Evolutionary conservation across 1,284 basidiomycete genomes (phyloP).

Genomic region (Cutaneotrichosporon sp.): DNA sequence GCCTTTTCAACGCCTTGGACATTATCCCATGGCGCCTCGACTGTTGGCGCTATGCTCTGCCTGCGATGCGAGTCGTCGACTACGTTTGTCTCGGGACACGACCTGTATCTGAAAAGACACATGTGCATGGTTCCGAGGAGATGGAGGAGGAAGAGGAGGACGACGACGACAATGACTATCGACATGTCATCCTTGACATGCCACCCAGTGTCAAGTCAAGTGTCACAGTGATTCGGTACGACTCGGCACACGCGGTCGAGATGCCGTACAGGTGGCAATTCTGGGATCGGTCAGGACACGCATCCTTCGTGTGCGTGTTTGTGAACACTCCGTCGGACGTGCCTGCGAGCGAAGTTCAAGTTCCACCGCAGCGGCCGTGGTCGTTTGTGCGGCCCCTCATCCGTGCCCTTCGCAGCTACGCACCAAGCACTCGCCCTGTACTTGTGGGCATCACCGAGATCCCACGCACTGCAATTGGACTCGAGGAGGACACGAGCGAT

Average conservation of each 20-base stretch:
- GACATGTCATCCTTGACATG: conserved; percentile 5
- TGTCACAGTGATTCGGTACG: conserved; percentile 8
- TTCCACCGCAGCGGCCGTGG: background rate
- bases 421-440: background rate
- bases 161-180: background rate
- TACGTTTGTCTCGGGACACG: background rate
- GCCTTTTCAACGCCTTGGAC: background rate
- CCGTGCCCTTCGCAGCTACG: background rate
- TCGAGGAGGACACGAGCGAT: background rate
- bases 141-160: background rate
- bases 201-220: background rate
- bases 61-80: conserved; percentile 3
- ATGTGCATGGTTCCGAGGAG: background rate
- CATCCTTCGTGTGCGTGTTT: conserved; percentile 7
- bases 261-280: conserved; percentile 6
- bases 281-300: conserved; percentile 8
- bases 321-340: background rate
- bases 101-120: background rate
- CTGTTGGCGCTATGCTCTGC: conserved; percentile 7
- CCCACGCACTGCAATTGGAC: background rate
- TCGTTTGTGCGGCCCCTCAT: conserved; percentile 6
- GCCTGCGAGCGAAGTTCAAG: background rate
- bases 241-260: background rate
- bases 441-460: conserved; percentile 6
- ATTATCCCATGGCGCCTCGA: conserved; percentile 7